Percentiles rank a stretch among this genome's conserved stretches.
These are phyloP conservation scores for Sphaerobolus stellatus DNA, from an alignment of 1,284 basidiomycete species.

Conservation along the genomic window DNA sequence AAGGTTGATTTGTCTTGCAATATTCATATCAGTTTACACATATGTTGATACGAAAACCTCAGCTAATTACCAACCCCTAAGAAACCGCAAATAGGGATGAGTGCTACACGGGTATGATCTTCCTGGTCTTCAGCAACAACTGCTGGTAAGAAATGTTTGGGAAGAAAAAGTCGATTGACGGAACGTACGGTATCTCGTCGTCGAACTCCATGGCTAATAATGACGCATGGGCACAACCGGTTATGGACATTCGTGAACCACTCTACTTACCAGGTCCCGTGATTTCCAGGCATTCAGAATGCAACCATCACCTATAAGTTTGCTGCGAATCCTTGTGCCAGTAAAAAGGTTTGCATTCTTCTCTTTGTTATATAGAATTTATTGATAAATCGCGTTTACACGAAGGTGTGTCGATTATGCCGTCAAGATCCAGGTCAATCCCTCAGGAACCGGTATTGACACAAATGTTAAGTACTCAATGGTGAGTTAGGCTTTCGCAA, in stretches of 20 bases:
- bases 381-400: neutral
- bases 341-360: constrained; percentile 2
- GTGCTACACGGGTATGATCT: constrained; percentile 56
- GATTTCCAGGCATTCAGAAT: no score
- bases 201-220: no score
- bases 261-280: no score
- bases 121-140: constrained; percentile 1
- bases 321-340: constrained; percentile 8
- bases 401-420: constrained; percentile 79
- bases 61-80: constrained; percentile 68
- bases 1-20: constrained; percentile 80
- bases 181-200: constrained; percentile 5
- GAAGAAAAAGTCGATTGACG: neutral
- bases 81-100: constrained; percentile 90
- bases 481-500: constrained; percentile 50
- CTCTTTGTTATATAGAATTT: neutral
- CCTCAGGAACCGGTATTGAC: constrained; percentile 92
- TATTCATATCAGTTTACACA: no score
- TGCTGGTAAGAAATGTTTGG: neutral
- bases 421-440: constrained; percentile 93
- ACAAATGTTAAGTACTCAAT: constrained; percentile 96
- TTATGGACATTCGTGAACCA: no score
- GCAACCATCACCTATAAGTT: constrained; percentile 2
- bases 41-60: no score
- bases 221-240: no score